Evolutionary conservation across 495 filamentous ascomycete genomes (phyloP), one percentile per base, ranked within the genome.

Genomic region (Trichodelitschia bisporula): DNA sequence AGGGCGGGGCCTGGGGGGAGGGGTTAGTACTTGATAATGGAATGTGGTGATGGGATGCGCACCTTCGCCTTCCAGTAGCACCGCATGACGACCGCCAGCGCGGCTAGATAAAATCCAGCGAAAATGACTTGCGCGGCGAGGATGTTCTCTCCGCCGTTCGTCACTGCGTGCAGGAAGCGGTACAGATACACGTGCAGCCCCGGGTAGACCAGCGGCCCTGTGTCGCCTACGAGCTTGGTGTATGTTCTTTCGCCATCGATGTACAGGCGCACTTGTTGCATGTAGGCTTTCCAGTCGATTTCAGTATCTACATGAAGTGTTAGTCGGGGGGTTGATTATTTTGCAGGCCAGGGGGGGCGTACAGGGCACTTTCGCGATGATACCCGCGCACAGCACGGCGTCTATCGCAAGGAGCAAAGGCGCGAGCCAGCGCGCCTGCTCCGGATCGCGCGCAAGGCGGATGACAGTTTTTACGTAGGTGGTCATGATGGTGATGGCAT

Each of bases 241-340:
- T 97, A 97, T 49, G 95, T 74, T 44, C 74, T 68, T 56, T 93
- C 84, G 28, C 86, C 86, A 4, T 62, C 55, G 17, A 78, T 45
- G 41, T 74, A 86, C 19, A 82, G 72, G 16, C 63, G 50, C 31
- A 93, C 55, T 40, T 97, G 86, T 40, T 92, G 62, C 83, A 95
- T 95, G 49, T 97, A 97, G 1, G 84, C 79, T 31, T 58, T 62
- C 86, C 86, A 97, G 52, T 97, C 86, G 44, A 97, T 97, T 48
- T 97, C 86, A 26, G 86, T 97, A 49, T 97, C 86, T 95, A 42
- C 17, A 29, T 24, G 4, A 19, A 17, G n/a, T 15, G 31, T 40
- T 40, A 35, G 34, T 18, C 8, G 21, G 8, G n/a, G n/a, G 19
- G 3, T 25, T 26, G 12, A 26, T 15, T 28, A 17, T 9, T 12